Base-by-base conservation (phyloP, 805 yeast species). In the Jamesozyma piceae region DNA sequence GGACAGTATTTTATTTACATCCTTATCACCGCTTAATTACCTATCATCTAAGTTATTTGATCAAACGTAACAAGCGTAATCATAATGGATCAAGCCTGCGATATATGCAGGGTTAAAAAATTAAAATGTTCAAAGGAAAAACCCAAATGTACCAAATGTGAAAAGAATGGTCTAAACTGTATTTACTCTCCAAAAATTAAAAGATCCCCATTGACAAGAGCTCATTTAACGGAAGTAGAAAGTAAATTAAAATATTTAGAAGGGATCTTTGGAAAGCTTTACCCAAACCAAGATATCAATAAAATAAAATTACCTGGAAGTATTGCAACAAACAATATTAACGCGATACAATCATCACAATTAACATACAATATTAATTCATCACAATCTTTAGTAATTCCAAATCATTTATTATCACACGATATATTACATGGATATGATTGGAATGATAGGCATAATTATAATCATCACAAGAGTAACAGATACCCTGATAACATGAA, bases 201-300 rank as follows among this genome's bases (percentile, higher is more conserved):
- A 28, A 68, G 95, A 42, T 78, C 90, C 4, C 95, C 95, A 0
- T 64, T 86, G 43, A 86, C 95, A 0, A 67, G 95, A 50, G 86
- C 82, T 3, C 82, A 84, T 63, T 65, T 86, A 49, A 85, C 95
- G 14, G 74, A 74, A 41, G 87, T 86, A 24, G 95, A 86, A 60
- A 72, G 67, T 41, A 61, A 77, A 38, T 73, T 74, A 4, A 59
- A 65, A 29, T 67, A 60, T 31, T 55, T 78, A 43, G 81, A 77
- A 54, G 48, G 52, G 10, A 48, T 77, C 10, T 50, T 78, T 8
- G 49, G 55, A 19, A 69, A 64, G 35, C 48, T 75, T 14, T 48
- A 72, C 5, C 82, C 75, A 4, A 69, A 69, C 32, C 67, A 63
- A 35, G 71, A 70, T 41, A 46, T 75, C n/a, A 75, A 75, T 30